Evolutionary conservation across 768 basidiomycete species (phyloP).

Genomic region (Collybia sp.): DNA sequence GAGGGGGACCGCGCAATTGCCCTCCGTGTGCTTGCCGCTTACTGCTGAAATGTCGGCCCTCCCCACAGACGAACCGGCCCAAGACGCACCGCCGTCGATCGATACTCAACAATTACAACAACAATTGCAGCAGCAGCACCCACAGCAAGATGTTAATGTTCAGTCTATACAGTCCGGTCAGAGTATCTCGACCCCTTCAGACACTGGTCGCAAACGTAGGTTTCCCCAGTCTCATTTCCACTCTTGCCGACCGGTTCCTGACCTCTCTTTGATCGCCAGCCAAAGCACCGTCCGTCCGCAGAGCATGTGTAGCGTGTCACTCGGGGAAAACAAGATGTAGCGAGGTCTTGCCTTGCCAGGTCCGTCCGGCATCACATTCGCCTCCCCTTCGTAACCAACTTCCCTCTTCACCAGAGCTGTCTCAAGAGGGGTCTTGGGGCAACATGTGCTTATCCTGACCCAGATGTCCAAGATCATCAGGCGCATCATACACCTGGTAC

Average conservation of each 20-base stretch:
- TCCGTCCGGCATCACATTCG: constrained; percentile 17
- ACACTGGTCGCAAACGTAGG: constrained; percentile 55
- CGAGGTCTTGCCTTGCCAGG: constrained; percentile 80
- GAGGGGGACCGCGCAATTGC: constrained; percentile 6
- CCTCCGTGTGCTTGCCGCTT: constrained; percentile 20
- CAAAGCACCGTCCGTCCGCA: constrained; percentile 76
- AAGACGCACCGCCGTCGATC: constrained; percentile 45
- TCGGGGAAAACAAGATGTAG: constrained; percentile 81
- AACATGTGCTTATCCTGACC: constrained; percentile 74
- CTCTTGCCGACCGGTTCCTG: constrained; percentile 14
- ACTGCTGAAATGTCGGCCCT: constrained; percentile 68
- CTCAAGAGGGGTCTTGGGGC: constrained; percentile 74
- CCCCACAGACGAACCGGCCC: constrained; percentile 64
- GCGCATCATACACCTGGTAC: constrained; percentile 35
- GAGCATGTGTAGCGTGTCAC: constrained; percentile 79
- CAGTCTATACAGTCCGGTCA: constrained; percentile 15
- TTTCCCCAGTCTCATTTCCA: constrained; percentile 12
- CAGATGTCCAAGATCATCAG: constrained; percentile 51
- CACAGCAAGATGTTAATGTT: constrained; percentile 22
- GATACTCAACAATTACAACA: constrained; percentile 62
- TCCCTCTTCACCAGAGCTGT: constrained; percentile 51
- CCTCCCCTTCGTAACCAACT: constrained; percentile 2
- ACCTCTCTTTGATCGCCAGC: constrained; percentile 33
- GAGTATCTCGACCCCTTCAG: constrained; percentile 20
- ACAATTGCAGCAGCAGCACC: constrained; percentile 36